These are phyloP conservation scores for Hymenochaete sp. DNA, from an alignment of 1,284 basidiomycete genomes.

Conservation along the genomic window DNA sequence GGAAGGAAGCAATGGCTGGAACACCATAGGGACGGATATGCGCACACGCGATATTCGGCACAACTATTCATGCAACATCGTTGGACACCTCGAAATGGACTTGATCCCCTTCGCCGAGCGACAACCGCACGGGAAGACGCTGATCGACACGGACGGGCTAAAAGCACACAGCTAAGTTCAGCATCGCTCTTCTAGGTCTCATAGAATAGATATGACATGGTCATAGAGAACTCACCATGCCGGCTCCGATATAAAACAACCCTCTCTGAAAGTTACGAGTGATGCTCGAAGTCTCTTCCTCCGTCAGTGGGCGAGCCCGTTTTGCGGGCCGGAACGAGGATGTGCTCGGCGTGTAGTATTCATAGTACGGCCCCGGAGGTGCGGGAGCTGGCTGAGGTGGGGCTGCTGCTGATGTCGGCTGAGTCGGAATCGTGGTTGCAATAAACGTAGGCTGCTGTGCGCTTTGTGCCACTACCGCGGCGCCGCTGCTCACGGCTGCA, in stretches of 20 bases:
- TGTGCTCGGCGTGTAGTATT: constrained; percentile 70
- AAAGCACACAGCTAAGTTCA: constrained; percentile 43
- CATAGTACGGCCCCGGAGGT: constrained; percentile 49
- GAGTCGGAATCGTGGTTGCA: not conserved
- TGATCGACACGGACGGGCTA: constrained; percentile 70
- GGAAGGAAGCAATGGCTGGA: not conserved
- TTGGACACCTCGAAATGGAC: constrained; percentile 70
- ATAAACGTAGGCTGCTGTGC: too few species aligned
- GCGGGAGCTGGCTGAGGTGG: not conserved
- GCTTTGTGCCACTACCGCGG: too few species aligned
- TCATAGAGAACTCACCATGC: constrained; percentile 54
- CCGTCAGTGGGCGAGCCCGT: constrained; percentile 64
- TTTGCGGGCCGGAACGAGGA: constrained; percentile 68
- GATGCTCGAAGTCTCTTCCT: constrained; percentile 71
- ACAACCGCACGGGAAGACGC: constrained; percentile 62
- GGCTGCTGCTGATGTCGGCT: too few species aligned
- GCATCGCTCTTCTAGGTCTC: not conserved
- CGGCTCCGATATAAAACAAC: constrained; percentile 64
- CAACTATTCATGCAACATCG: too few species aligned
- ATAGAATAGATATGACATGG: too few species aligned
- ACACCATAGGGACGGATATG: not conserved
- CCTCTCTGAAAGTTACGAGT: constrained; percentile 69
- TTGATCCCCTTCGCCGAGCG: constrained; percentile 68
- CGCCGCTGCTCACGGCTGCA: too few species aligned
- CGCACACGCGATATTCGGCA: too few species aligned